Evolutionary conservation across 1,139 yeast genomes (phyloP).

Genomic region (Hyphopichia wangnamkhiaoensis): DNA sequence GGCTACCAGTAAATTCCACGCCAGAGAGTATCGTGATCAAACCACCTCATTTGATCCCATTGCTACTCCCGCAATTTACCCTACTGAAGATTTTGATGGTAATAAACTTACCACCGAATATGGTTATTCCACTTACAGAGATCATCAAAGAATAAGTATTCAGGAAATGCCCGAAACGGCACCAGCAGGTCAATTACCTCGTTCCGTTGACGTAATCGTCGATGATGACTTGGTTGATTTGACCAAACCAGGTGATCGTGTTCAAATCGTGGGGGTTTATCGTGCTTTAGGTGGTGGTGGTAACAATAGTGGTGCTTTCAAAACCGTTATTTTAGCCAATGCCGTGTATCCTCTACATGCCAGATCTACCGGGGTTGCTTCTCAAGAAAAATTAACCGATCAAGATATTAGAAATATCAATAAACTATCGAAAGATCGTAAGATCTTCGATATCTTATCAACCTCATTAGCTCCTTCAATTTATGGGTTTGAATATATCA

Average conservation of each 20-base stretch:
- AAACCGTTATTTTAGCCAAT: constrained; percentile 80
- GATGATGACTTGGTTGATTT: constrained; percentile 93
- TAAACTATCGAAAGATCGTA: constrained; percentile 62
- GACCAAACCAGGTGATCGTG: constrained; percentile 95
- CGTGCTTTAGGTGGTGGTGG: constrained; percentile 87
- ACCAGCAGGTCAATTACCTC: constrained; percentile 96
- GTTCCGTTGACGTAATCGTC: constrained; percentile 85
- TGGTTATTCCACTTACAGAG: constrained; percentile 90
- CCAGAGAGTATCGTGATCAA: constrained; percentile 90
- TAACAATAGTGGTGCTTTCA: constrained; percentile 67
- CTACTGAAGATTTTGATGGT: constrained; percentile 91
- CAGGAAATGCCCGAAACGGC: constrained; percentile 99
- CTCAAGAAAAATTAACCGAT: constrained; percentile 75
- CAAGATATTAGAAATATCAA: constrained; percentile 86
- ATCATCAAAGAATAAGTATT: constrained; percentile 89
- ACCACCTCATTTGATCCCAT: constrained; percentile 89
- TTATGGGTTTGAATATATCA: constrained; percentile 89
- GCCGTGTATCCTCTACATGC: constrained; percentile 89
- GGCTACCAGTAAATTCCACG: constrained; percentile 77
- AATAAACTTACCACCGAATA: constrained; percentile 86
- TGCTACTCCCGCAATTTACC: constrained; percentile 84
- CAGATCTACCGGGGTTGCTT: constrained; percentile 81
- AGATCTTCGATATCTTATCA: constrained; percentile 76
- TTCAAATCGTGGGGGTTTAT: constrained; percentile 92
- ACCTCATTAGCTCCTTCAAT: constrained; percentile 94